Evolutionary conservation across 1,284 basidiomycete genomes (phyloP), one percentile per base, ranked within the genome.

Genomic region (Takashimella tepidaria): DNA sequence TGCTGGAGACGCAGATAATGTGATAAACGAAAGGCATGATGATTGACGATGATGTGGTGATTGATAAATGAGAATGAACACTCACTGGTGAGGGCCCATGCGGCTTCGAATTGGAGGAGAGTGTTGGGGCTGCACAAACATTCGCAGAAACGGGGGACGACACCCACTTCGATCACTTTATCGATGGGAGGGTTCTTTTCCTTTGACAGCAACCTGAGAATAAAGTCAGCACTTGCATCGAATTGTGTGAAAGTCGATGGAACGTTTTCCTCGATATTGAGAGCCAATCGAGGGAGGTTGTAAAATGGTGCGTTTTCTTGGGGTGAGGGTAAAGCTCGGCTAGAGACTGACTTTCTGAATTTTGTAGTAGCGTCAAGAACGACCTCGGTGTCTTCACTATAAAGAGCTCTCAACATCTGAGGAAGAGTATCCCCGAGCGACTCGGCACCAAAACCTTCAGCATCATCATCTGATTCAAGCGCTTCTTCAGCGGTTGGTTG

Each of bases 131-230:
- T 86, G 64, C 84, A 82, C 63, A 99, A 80, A 77, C 98, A 98
- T 75, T 97, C 86, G 56, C 98, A 96, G 67, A 99, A 98, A 57
- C 95, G 89, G 56, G 92, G 89, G 37, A 99, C 92, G 50, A 99
- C 95, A 57, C 91, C 89, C 76, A 92, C 96, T 68, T 92, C 90
- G 75, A 99, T 98, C 64, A 99, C 96, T 70, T 87, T 86, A 77
- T 98, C 96, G 74, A 99, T 99, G n/a, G 95, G 95, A 40, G 95
- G 95, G 76, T 98, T 99, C 81, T 93, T 95, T 80, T 99, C 95
- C 81, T 99, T 99, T 64, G 95, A 98, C 56, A 98, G 84, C 45
- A 96, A 81, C 75, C 73, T 74, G 46, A 11, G 16, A 22, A 23
- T 12, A 62, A 54, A n/a, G n/a, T n/a, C n/a, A n/a, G n/a, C n/a